A percentile compares a stretch with the other conserved stretches of the same genome.
Conservation (phyloP, 2,329 filamentous ascomycete species). For the Clarireedia paspali region DNA sequence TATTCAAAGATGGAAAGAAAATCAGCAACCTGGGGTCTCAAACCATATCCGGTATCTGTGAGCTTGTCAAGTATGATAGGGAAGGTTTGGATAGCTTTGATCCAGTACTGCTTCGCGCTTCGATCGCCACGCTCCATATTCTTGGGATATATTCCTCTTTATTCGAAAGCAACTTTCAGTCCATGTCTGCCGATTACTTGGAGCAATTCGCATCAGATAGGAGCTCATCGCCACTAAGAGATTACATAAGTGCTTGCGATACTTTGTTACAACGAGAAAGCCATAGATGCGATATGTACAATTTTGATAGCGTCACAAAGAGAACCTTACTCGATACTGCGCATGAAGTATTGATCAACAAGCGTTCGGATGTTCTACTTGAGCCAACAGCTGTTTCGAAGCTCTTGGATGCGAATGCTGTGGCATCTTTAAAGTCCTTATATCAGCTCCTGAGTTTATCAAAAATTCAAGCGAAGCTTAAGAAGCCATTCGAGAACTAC, state of each 20-base stretch:
- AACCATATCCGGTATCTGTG: conserved; percentile 57
- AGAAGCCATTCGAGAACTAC: conserved; percentile 68
- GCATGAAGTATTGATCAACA: conserved; percentile 63
- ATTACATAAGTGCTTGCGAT: conserved; percentile 67
- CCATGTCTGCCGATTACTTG: conserved; percentile 61
- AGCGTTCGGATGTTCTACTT: conserved; percentile 59
- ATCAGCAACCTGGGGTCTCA: conserved; percentile 33
- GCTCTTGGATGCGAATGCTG: conserved; percentile 63
- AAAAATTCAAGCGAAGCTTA: conserved; percentile 61
- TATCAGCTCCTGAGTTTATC: conserved; percentile 72
- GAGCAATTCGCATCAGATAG: conserved; percentile 60
- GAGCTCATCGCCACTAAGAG: conserved; percentile 55
- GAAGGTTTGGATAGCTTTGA: conserved; percentile 49
- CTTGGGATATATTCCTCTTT: conserved; percentile 69
- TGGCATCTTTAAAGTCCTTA: conserved; percentile 63
- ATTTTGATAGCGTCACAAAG: conserved; percentile 76
- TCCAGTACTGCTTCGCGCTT: conserved; percentile 58
- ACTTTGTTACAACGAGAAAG: conserved; percentile 65
- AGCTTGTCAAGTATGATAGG: conserved; percentile 68
- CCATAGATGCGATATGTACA: conserved; percentile 69
- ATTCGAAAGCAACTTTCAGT: conserved; percentile 73
- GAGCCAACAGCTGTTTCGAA: conserved; percentile 60
- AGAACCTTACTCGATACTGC: conserved; percentile 65
- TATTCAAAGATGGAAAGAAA: conserved; percentile 31
- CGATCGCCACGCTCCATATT: conserved; percentile 78